Evolutionary conservation across 768 basidiomycete genomes (phyloP).

Genomic region (Hygrocybe coccinea): DNA sequence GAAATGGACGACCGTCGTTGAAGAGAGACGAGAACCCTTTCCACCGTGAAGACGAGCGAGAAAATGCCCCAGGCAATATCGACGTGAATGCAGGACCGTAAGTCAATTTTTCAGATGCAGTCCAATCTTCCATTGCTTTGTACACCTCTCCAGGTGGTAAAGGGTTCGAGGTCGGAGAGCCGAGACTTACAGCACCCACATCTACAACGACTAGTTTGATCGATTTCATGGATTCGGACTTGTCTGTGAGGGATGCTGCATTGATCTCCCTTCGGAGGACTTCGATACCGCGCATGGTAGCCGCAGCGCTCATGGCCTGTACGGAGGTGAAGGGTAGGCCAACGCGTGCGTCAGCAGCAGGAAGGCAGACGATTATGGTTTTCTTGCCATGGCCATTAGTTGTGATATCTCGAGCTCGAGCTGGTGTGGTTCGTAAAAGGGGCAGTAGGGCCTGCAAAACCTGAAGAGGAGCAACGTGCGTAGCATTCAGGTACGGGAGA

Average conservation of each 20-base stretch:
- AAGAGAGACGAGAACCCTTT: conserved; percentile 30
- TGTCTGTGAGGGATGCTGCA: conserved; percentile 50
- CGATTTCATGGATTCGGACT: conserved; percentile 55
- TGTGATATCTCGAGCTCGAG: conserved; percentile 40
- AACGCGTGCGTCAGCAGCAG: conserved; percentile 65
- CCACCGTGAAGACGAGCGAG: conserved; percentile 24
- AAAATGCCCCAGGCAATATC: conserved; percentile 27
- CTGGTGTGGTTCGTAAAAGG: conserved; percentile 64
- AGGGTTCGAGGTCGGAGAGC: conserved; percentile 16
- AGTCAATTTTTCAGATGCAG: conserved; percentile 62
- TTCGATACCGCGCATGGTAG: conserved; percentile 65
- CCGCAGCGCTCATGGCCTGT: conserved; percentile 71
- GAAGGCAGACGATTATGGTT: conserved; percentile 69
- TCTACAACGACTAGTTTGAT: conserved; percentile 69
- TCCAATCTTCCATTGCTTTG: conserved; percentile 67
- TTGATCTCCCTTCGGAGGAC: conserved; percentile 70
- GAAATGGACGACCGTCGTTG: conserved; percentile 35
- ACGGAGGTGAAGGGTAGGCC: conserved; percentile 67
- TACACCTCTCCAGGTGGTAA: conserved; percentile 34
- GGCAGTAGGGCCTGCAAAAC: conserved; percentile 74
- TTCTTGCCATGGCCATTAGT: conserved; percentile 38
- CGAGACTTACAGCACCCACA: conserved; percentile 56
- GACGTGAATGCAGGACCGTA: conserved; percentile 69
- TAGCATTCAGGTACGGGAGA: conserved; percentile 64
- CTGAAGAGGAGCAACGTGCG: conserved; percentile 73